Evolutionary conservation across 1,284 basidiomycete species (phyloP).

Genomic region (Malassezia yamatoensis): DNA sequence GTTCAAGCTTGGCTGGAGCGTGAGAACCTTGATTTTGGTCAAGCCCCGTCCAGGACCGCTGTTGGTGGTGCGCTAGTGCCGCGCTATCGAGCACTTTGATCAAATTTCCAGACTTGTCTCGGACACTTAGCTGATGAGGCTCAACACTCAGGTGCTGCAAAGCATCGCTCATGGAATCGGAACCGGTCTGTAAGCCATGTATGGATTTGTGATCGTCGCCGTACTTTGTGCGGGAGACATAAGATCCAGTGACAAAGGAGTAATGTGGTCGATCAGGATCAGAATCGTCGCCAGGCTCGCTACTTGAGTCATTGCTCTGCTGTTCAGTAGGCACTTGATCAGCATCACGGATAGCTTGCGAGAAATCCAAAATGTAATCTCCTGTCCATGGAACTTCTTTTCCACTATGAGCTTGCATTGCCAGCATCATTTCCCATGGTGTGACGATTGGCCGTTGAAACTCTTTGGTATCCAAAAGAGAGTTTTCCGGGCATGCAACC

Average conservation of each 20-base stretch:
- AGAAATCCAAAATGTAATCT: slow-evolving; percentile 69
- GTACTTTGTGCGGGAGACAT: slow-evolving; percentile 66
- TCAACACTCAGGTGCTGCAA: not conserved
- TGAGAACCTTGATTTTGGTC: slow-evolving; percentile 71
- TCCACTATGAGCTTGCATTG: slow-evolving; percentile 53
- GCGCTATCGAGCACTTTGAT: slow-evolving; percentile 49
- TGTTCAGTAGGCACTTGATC: slow-evolving; percentile 34
- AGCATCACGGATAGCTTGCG: slow-evolving; percentile 9
- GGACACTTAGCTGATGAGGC: slow-evolving; percentile 52
- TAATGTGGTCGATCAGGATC: slow-evolving; percentile 51
- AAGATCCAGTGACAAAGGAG: slow-evolving; percentile 75
- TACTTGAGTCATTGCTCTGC: not conserved
- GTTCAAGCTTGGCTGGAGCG: slow-evolving; percentile 68
- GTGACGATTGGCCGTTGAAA: slow-evolving; percentile 85
- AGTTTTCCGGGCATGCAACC: slow-evolving; percentile 88
- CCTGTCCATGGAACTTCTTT: slow-evolving; percentile 58
- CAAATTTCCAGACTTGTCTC: slow-evolving; percentile 56
- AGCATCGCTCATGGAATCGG: not conserved
- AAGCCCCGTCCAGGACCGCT: slow-evolving; percentile 69
- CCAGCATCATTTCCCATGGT: slow-evolving; percentile 80
- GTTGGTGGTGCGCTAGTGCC: slow-evolving; percentile 56
- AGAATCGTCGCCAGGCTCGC: too few species aligned
- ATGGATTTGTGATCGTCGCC: slow-evolving; percentile 27
- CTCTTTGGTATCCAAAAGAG: slow-evolving; percentile 71
- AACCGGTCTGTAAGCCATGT: not conserved